These are phyloP conservation scores for Trametes coccinea DNA, from an alignment of 768 basidiomycete species.

Conservation along the genomic window DNA sequence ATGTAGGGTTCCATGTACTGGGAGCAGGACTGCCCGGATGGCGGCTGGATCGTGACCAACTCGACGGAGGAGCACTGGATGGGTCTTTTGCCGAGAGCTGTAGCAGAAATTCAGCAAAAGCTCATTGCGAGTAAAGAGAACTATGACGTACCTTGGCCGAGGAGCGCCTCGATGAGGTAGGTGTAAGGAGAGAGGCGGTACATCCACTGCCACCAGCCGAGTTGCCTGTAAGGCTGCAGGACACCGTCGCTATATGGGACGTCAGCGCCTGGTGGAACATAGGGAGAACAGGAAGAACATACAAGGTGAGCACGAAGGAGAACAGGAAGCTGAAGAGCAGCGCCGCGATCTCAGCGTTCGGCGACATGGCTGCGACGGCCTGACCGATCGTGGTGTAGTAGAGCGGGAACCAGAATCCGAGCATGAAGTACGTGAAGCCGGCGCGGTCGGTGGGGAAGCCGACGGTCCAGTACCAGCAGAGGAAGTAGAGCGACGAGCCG, in stretches of 20 bases:
- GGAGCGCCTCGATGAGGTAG: conserved; percentile 42
- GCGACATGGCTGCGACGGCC: conserved; percentile 45
- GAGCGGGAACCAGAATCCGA: conserved; percentile 41
- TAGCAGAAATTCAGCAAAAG: neutral
- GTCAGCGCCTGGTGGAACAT: neutral
- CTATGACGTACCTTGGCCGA: conserved; percentile 42
- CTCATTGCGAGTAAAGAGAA: neutral
- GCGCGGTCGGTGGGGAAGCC: conserved; percentile 40
- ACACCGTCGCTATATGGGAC: conserved; percentile 43
- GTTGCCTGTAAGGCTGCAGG: conserved; percentile 44
- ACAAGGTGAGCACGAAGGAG: conserved; percentile 46
- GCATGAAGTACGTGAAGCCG: conserved; percentile 42
- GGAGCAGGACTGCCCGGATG: conserved; percentile 47
- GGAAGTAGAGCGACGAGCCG: conserved; percentile 42
- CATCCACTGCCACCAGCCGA: conserved; percentile 50
- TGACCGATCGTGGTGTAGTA: conserved; percentile 46
- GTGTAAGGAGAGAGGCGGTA: conserved; percentile 36
- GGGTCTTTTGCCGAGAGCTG: conserved; percentile 50
- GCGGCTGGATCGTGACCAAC: conserved; percentile 53
- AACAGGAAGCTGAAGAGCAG: conserved; percentile 41
- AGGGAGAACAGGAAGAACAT: conserved; percentile 15
- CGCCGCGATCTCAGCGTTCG: conserved; percentile 42
- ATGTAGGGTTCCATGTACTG: conserved; percentile 48
- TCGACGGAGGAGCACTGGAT: conserved; percentile 64
- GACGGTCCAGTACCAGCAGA: conserved; percentile 53